Evolutionary conservation across 768 basidiomycete species (phyloP).

Genomic region (Gloeostereum incarnatum): DNA sequence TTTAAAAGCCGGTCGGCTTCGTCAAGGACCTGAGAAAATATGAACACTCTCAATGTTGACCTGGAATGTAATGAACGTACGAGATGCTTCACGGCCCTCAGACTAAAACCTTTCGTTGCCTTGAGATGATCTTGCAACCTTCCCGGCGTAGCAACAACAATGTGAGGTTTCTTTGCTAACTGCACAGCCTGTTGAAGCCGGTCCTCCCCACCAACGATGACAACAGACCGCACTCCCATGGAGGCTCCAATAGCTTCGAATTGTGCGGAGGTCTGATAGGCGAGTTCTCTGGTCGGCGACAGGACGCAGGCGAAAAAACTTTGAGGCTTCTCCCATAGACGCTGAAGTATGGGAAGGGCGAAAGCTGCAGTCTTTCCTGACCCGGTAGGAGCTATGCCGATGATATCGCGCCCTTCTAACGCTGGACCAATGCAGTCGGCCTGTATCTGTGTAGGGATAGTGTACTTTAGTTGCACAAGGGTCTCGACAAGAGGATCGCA

Average conservation of each 20-base stretch:
- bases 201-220: slow-evolving; percentile 92
- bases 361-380: slow-evolving; percentile 98
- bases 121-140: slow-evolving; percentile 90
- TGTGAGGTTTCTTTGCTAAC: slow-evolving; percentile 88
- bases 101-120: slow-evolving; percentile 93
- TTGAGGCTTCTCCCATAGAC: slow-evolving; percentile 91
- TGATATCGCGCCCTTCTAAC: slow-evolving; percentile 87
- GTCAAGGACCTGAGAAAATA: slow-evolving; percentile 4
- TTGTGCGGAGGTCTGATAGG: slow-evolving; percentile 96
- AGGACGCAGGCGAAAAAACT: slow-evolving; percentile 90
- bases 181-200: slow-evolving; percentile 85
- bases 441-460: slow-evolving; percentile 87
- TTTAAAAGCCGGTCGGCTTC: slow-evolving; percentile 45
- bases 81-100: slow-evolving; percentile 74
- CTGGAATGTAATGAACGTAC: too few relatives aligned
- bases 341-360: slow-evolving; percentile 91
- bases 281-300: slow-evolving; percentile 94
- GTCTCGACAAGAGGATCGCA: slow-evolving; percentile 85
- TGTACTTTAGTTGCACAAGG: slow-evolving; percentile 74
- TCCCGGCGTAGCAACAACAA: slow-evolving; percentile 94
- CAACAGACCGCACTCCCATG: slow-evolving; percentile 86
- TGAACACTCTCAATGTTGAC: slow-evolving; percentile 31
- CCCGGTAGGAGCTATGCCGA: slow-evolving; percentile 94
- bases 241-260: slow-evolving; percentile 86
- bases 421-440: slow-evolving; percentile 78